phyloP scores from a whole-genome alignment of 2,329 filamentous ascomycete genomes.

The Ophiostoma ulmi region DNA sequence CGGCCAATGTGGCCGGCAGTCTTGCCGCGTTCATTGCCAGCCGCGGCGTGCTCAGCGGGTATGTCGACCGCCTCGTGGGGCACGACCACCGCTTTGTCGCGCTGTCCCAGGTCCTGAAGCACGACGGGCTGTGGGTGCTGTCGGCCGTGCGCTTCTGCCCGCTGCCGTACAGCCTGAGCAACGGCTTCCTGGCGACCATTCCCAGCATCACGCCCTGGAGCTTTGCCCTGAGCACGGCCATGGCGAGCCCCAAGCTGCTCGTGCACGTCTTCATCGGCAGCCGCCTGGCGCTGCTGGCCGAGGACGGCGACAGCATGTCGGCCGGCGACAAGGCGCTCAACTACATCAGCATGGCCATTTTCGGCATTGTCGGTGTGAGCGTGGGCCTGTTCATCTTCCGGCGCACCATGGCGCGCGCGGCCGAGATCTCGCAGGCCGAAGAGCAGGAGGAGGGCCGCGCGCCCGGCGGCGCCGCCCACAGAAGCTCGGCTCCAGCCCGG shows the following conservation, averaged over 20 bases:
- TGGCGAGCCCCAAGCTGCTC: conserved; percentile 79
- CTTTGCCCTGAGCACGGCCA: conserved; percentile 76
- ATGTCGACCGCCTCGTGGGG: conserved; percentile 75
- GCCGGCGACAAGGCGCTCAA: conserved; percentile 71
- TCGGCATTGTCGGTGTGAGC: conserved; percentile 62
- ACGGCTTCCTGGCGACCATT: conserved; percentile 90
- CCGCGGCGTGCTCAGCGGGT: conserved; percentile 68
- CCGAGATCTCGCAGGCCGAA: conserved; percentile 50
- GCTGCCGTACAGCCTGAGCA: conserved; percentile 85
- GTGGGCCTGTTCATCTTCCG: conserved; percentile 85
- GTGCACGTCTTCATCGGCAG: conserved; percentile 90
- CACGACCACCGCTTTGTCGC: conserved; percentile 84
- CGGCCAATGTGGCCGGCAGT: conserved; percentile 72
- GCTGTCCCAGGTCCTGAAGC: conserved; percentile 77
- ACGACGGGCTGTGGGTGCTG: conserved; percentile 82
- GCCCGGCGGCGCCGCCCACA: conserved; percentile 16
- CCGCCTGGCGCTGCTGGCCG: conserved; percentile 75
- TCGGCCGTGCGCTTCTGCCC: conserved; percentile 91
- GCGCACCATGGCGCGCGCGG: conserved; percentile 58
- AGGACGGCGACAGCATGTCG: conserved; percentile 78
- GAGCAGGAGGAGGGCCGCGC: conserved; percentile 37
- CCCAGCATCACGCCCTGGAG: conserved; percentile 72
- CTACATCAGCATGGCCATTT: conserved; percentile 72
- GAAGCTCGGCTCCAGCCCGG: conserved; percentile 7
- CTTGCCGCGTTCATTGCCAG: conserved; percentile 75